These are phyloP conservation scores for Phyllosticta citrichinensis DNA, from an alignment of 2,329 filamentous ascomycete species.

Conservation along the genomic window DNA sequence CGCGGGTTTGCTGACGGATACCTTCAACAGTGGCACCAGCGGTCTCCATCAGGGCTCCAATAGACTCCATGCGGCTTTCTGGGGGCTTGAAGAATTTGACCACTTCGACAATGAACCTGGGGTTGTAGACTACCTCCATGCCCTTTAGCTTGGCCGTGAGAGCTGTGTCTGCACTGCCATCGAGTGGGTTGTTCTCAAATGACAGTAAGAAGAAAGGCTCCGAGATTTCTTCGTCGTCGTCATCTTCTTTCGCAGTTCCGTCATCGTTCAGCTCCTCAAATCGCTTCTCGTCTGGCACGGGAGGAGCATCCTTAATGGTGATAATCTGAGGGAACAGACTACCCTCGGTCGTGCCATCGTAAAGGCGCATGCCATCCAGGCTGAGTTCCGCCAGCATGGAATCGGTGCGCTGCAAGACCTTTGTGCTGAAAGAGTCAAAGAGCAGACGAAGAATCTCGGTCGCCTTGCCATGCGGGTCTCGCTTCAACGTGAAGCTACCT, in stretches of 20 bases:
- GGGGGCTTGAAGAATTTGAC: slow-evolving; percentile 94
- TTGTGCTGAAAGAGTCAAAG: slow-evolving; percentile 90
- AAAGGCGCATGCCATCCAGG: slow-evolving; percentile 84
- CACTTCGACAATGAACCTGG: slow-evolving; percentile 80
- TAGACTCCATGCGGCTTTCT: slow-evolving; percentile 96
- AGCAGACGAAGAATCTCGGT: slow-evolving; percentile 81
- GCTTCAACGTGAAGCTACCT: slow-evolving; percentile 88
- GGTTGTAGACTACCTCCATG: slow-evolving; percentile 96
- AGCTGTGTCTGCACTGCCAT: slow-evolving; percentile 83
- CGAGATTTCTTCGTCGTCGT: slow-evolving; percentile 37
- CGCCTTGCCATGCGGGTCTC: slow-evolving; percentile 66
- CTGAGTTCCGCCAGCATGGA: slow-evolving; percentile 83
- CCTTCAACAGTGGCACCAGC: slow-evolving; percentile 94
- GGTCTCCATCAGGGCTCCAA: slow-evolving; percentile 87
- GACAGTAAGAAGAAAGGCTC: slow-evolving; percentile 88
- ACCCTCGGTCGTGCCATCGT: slow-evolving; percentile 87
- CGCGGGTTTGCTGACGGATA: slow-evolving; percentile 86
- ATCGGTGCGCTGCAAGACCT: slow-evolving; percentile 79
- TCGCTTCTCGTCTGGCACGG: slow-evolving; percentile 40
- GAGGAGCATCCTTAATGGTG: slow-evolving; percentile 78
- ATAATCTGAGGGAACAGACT: slow-evolving; percentile 93
- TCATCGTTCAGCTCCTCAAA: slow-evolving; percentile 41
- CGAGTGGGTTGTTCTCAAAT: slow-evolving; percentile 89
- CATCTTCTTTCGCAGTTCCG: slow-evolving; percentile 33
- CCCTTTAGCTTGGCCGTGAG: slow-evolving; percentile 87